Evolutionary conservation across 805 yeast species (phyloP).

Genomic region (Candida tibetensis): DNA sequence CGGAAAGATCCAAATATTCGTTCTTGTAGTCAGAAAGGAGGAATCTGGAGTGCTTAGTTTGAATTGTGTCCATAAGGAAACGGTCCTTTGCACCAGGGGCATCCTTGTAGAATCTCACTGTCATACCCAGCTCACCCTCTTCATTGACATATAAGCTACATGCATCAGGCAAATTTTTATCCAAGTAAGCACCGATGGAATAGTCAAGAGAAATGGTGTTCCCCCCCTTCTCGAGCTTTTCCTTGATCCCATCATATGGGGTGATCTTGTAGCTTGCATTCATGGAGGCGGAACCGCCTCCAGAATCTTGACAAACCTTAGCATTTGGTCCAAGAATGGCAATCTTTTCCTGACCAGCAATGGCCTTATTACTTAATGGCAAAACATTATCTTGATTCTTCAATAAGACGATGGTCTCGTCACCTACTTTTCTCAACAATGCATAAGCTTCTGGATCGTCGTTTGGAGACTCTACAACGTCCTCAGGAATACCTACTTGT

Average conservation of each 20-base stretch:
- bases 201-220: slow-evolving; percentile 22
- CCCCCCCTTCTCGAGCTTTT: slow-evolving; percentile 26
- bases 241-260: slow-evolving; percentile 47
- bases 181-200: slow-evolving; percentile 32
- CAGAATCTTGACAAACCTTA: slow-evolving; percentile 47
- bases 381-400: slow-evolving; percentile 48
- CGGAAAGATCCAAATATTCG: slow-evolving; percentile 15
- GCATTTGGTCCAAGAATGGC: slow-evolving; percentile 64
- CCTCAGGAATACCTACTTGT: slow-evolving; percentile 40
- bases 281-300: slow-evolving; percentile 63
- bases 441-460: slow-evolving; percentile 34
- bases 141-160: slow-evolving; percentile 17
- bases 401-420: slow-evolving; percentile 54
- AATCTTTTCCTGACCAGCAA: slow-evolving; percentile 26
- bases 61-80: slow-evolving; percentile 23
- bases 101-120: slow-evolving; percentile 23
- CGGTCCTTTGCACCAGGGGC: slow-evolving; percentile 19
- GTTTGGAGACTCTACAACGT: slow-evolving; percentile 35
- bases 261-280: slow-evolving; percentile 46
- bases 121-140: slow-evolving; percentile 27
- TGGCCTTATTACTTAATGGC: slow-evolving; percentile 38
- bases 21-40: slow-evolving; percentile 18
- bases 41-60: slow-evolving; percentile 13
- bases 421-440: slow-evolving; percentile 23
- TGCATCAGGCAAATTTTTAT: slow-evolving; percentile 30